phyloP scores from a whole-genome alignment of 805 yeast genomes.

The Cyberlindnera maclurae region DNA sequence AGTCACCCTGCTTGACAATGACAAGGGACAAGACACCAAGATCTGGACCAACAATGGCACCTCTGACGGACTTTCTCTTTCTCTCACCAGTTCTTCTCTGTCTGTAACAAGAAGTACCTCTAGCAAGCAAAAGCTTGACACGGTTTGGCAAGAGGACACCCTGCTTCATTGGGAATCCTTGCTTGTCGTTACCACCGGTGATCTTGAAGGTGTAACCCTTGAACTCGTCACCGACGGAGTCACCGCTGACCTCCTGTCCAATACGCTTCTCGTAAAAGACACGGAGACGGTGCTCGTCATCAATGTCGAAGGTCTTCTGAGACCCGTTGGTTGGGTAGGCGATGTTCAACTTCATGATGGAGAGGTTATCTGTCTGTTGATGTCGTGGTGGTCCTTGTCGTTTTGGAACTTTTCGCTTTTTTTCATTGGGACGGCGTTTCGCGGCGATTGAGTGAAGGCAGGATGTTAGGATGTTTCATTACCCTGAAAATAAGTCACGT shows the following conservation, averaged over 20 bases:
- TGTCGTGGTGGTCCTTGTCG: not conserved
- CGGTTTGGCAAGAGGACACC: slow-evolving; percentile 99
- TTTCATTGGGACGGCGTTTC: not conserved
- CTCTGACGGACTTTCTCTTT: slow-evolving; percentile 99
- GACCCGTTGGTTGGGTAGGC: slow-evolving; percentile 99
- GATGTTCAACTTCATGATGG: slow-evolving; percentile 73
- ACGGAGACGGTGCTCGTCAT: slow-evolving; percentile 98
- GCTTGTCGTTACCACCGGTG: slow-evolving; percentile 99
- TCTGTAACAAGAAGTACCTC: slow-evolving; percentile 98
- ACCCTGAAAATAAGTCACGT: not conserved
- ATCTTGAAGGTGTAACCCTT: slow-evolving; percentile 98
- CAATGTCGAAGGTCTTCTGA: slow-evolving; percentile 95
- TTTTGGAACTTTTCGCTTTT: slow-evolving; percentile 2
- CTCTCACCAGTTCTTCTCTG: slow-evolving; percentile 99
- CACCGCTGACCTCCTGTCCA: slow-evolving; percentile 99
- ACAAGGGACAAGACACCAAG: slow-evolving; percentile 91
- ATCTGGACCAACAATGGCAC: slow-evolving; percentile 97
- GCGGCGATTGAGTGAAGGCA: too few relatives aligned
- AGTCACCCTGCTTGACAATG: slow-evolving; percentile 95
- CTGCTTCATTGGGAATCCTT: slow-evolving; percentile 99
- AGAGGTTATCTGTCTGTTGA: not conserved
- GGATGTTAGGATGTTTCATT: not conserved
- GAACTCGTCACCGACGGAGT: slow-evolving; percentile 94
- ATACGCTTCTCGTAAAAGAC: slow-evolving; percentile 98
- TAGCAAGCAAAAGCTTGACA: slow-evolving; percentile 89